A percentile compares a stretch with the other conserved stretches of the same genome.
These are phyloP conservation scores for Salix brachista DNA, from an alignment of 345 rosid genomes.

Conservation along the genomic window DNA sequence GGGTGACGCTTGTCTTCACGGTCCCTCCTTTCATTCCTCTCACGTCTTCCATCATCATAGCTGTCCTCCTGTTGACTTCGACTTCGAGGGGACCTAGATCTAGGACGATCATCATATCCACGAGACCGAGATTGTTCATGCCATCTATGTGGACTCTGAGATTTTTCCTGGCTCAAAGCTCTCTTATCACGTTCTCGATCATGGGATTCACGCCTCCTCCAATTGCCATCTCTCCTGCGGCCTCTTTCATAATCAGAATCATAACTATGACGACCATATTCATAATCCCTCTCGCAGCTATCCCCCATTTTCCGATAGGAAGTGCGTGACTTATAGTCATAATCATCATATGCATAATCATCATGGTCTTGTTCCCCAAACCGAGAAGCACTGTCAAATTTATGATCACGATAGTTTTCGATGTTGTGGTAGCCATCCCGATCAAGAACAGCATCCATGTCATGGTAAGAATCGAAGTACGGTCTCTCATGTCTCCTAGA, in stretches of 20 bases:
- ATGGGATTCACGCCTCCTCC: conserved; percentile 63
- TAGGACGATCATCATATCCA: conserved; percentile 61
- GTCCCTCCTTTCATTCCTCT: conserved; percentile 66
- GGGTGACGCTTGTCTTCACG: conserved; percentile 60
- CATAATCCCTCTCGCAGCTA: conserved; percentile 67
- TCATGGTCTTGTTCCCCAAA: conserved; percentile 58
- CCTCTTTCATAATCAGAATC: conserved; percentile 92
- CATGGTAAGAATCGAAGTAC: conserved; percentile 48
- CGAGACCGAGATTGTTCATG: conserved; percentile 57
- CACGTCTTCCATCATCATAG: conserved; percentile 65
- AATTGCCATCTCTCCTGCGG: conserved; percentile 58
- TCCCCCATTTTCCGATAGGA: conserved; percentile 59
- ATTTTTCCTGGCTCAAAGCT: conserved; percentile 70
- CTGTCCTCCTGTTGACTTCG: conserved; percentile 75
- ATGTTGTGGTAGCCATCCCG: conserved; percentile 46
- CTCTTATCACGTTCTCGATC: conserved; percentile 70
- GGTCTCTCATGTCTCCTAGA: conserved; percentile 62
- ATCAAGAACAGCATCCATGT: conserved; percentile 45
- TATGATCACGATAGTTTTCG: conserved; percentile 62
- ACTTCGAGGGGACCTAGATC: conserved; percentile 79
- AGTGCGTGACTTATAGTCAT: conserved; percentile 46
- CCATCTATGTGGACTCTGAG: conserved; percentile 66
- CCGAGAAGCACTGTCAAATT: conserved; percentile 57
- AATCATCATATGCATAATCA: conserved; percentile 56
- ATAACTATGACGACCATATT: conserved; percentile 65